Percentiles rank a stretch among this genome's conserved stretches.
phyloP scores from a whole-genome alignment of 164 flowering plant genomes.

The Aristolochia contorta region DNA sequence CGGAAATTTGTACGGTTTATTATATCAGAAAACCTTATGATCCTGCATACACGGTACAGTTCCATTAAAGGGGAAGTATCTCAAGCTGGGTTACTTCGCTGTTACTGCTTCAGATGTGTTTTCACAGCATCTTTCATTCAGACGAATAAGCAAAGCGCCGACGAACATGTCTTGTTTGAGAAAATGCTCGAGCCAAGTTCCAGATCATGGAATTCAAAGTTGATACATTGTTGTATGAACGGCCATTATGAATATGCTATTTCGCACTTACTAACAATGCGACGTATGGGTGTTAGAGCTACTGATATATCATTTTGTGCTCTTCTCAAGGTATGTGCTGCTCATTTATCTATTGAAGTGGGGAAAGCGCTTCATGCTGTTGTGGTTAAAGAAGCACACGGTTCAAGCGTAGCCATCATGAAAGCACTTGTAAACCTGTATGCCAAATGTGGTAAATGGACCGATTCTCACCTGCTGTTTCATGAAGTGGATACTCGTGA shows the following conservation, averaged over 20 bases:
- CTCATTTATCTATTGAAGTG: slow-evolving; percentile 20
- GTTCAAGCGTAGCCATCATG: slow-evolving; percentile 25
- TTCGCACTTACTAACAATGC: slow-evolving; percentile 2
- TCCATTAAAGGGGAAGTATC: neutral
- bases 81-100: neutral
- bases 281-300: slow-evolving; percentile 5
- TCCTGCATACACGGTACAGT: neutral
- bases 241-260: slow-evolving; percentile 12
- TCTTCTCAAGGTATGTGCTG: slow-evolving; percentile 55
- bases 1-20: no score
- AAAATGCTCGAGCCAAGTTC: slow-evolving; percentile 7
- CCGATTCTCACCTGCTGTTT: slow-evolving; percentile 41
- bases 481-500: slow-evolving; percentile 27
- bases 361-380: slow-evolving; percentile 54
- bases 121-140: neutral
- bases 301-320: slow-evolving; percentile 32
- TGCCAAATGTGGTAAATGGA: slow-evolving; percentile 47
- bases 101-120: neutral
- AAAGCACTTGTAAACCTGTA: slow-evolving; percentile 76
- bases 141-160: neutral
- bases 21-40: no score
- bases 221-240: slow-evolving; percentile 7
- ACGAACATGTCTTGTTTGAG: neutral
- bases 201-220: slow-evolving; percentile 11
- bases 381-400: slow-evolving; percentile 41